A percentile compares a stretch with the other conserved stretches of the same genome.
phyloP scores from a whole-genome alignment of 768 basidiomycete species.

The Amyloporia xantha region DNA sequence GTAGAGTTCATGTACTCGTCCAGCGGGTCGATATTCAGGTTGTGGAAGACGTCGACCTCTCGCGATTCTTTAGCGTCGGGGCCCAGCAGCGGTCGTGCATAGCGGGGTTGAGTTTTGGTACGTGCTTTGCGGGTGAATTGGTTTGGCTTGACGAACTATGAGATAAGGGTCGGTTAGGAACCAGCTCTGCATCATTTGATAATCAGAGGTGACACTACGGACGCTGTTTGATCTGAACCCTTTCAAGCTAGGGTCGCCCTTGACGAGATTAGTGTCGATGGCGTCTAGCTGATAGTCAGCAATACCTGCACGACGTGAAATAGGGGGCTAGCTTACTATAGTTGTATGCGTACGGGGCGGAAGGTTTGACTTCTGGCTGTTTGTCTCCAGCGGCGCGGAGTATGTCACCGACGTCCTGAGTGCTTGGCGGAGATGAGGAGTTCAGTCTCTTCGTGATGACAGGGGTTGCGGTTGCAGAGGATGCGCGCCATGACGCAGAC shows the following conservation, averaged over 20 bases:
- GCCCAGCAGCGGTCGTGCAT: slow-evolving; percentile 39
- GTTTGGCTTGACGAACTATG: slow-evolving; percentile 42
- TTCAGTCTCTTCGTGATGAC: not conserved
- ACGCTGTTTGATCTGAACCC: slow-evolving; percentile 16
- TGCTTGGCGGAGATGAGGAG: not conserved
- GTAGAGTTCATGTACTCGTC: slow-evolving; percentile 55
- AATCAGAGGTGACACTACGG: slow-evolving; percentile 11
- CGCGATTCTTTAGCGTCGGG: slow-evolving; percentile 51
- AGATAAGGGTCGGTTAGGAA: slow-evolving; percentile 1
- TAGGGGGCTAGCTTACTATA: too few species aligned
- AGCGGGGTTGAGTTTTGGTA: slow-evolving; percentile 12
- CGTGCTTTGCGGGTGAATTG: slow-evolving; percentile 36
- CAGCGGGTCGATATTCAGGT: slow-evolving; percentile 68
- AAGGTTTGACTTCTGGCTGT: not conserved
- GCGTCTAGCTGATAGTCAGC: too few species aligned
- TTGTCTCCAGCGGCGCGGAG: not conserved
- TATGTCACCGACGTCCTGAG: not conserved
- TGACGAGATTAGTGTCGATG: not conserved
- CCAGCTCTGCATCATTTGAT: too few species aligned
- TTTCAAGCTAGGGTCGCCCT: slow-evolving; percentile 10
- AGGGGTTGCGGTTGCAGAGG: not conserved
- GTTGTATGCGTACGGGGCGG: too few species aligned
- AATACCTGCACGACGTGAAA: too few species aligned
- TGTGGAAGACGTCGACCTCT: slow-evolving; percentile 60
- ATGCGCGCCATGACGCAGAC: not conserved